Evolutionary conservation across 2,329 filamentous ascomycete genomes (phyloP), one percentile per base, ranked within the genome.

Genomic region (Orbilia javanica): DNA sequence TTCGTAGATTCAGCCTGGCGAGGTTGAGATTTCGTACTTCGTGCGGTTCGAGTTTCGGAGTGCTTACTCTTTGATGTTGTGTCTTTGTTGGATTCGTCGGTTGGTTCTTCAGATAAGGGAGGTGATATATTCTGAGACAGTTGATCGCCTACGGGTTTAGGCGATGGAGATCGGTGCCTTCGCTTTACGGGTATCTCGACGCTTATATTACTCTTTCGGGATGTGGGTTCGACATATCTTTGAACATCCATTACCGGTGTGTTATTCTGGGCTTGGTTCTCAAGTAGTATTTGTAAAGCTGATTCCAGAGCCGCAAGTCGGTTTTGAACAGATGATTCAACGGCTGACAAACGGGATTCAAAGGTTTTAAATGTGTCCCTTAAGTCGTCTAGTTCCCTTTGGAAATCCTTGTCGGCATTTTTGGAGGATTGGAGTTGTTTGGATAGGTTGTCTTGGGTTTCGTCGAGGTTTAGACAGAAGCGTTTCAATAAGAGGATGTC

Each of bases 1-100:
- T 39, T 42, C 34, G 60, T 34, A 22, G 48, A 55, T 53, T 77
- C 66, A 20, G 73, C 73, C 73, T 77, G 36, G 50, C 73, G 73
- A 77, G 73, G 73, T 77, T 77, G 73, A 77, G 52, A 50, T 66
- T 71, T 42, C 22, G 36, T 15, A n/a, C 31, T 3, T n/a, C 55
- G 55, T 10, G 52, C 22, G n/a, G 8, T 39, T 39, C 11, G 36
- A 39, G 8, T 57, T 22, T 39, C 36, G 5, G n/a, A 1, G 1
- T 48, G 36, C 60, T 46, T 64, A 48, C 36, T 31, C 60, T 48
- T 66, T 8, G 39, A 31, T 65, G 46, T n/a, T 50, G 55, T 52
- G 53, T 50, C 42, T 13, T 63, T 39, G 18, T 48, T 46, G 66
- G 20, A 25, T 46, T 71, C 67, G 36, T 53, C 60, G 25, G 13